These are phyloP conservation scores for Truncatella angustata DNA, from an alignment of 2,329 filamentous ascomycete genomes.

Conservation along the genomic window DNA sequence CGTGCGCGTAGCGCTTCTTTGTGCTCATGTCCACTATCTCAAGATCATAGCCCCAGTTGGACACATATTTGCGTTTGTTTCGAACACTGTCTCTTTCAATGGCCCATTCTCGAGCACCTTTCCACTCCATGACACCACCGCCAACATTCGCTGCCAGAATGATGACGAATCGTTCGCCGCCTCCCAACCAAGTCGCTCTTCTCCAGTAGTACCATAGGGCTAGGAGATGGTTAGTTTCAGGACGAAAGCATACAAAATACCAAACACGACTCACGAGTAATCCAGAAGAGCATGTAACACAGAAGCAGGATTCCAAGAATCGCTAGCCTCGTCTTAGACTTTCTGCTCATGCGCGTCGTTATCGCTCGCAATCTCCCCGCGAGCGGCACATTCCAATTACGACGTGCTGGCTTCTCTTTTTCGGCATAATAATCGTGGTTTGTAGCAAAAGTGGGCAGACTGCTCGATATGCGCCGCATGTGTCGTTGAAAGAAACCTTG, in stretches of 20 bases:
- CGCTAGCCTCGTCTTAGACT: conserved; percentile 62
- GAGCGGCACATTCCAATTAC: conserved; percentile 50
- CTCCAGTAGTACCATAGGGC: conserved; percentile 64
- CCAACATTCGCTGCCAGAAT: conserved; percentile 92
- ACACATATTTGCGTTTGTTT: conserved; percentile 89
- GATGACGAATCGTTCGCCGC: conserved; percentile 88
- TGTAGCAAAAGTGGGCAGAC: conserved; percentile 69
- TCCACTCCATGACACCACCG: conserved; percentile 99
- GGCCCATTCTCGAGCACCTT: conserved; percentile 94
- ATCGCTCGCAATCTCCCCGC: conserved; percentile 45
- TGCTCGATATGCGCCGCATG: conserved; percentile 76
- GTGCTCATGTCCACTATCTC: conserved; percentile 99
- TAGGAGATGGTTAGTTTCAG: conserved; percentile 26
- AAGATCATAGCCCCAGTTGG: conserved; percentile 88
- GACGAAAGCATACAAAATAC: conserved; percentile 1
- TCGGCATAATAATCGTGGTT: conserved; percentile 57
- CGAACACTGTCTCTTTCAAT: conserved; percentile 94
- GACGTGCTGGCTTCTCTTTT: conserved; percentile 72
- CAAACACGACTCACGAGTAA: conserved; percentile 62
- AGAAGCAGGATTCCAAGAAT: conserved; percentile 59
- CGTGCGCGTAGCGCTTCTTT: conserved; percentile 96
- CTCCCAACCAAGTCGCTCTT: conserved; percentile 70
- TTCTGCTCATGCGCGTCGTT: conserved; percentile 57
- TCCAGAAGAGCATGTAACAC: conserved; percentile 65
- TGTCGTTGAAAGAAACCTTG: conserved; percentile 86